Percentiles rank a stretch among this genome's conserved stretches.
These are phyloP conservation scores for Debaryomyces fabryi DNA, from an alignment of 1,139 yeast species.

Conservation along the genomic window DNA sequence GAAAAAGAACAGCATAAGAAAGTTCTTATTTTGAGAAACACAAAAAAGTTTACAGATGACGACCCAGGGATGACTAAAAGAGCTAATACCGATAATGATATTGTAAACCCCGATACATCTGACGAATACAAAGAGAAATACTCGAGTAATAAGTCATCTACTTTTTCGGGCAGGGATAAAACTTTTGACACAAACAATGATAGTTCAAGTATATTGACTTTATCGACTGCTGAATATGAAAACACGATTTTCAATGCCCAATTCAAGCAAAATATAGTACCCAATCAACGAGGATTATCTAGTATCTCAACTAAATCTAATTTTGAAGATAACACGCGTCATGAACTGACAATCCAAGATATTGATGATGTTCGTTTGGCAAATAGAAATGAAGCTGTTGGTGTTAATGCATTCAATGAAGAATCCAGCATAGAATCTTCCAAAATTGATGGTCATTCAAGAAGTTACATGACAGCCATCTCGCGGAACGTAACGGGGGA, in stretches of 20 bases:
- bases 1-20: constrained; percentile 32
- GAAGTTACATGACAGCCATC: neutral
- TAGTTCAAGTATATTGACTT: constrained; percentile 43
- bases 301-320: neutral
- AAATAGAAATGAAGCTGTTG: neutral
- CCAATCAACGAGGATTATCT: neutral
- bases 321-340: neutral
- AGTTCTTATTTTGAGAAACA: constrained; percentile 29
- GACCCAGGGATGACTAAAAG: neutral
- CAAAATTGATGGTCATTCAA: neutral
- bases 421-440: constrained; percentile 9
- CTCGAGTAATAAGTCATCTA: neutral
- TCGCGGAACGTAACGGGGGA: neutral
- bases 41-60: constrained; percentile 24
- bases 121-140: neutral
- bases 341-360: neutral
- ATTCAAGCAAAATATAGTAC: constrained; percentile 24
- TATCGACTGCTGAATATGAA: constrained; percentile 58
- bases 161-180: constrained; percentile 3
- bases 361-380: neutral
- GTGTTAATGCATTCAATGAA: neutral
- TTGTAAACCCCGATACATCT: neutral
- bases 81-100: neutral
- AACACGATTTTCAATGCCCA: constrained; percentile 56
- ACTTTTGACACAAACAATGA: constrained; percentile 24